These are phyloP conservation scores for Lepidopterella palustris DNA, from an alignment of 495 filamentous ascomycete genomes.

Conservation along the genomic window DNA sequence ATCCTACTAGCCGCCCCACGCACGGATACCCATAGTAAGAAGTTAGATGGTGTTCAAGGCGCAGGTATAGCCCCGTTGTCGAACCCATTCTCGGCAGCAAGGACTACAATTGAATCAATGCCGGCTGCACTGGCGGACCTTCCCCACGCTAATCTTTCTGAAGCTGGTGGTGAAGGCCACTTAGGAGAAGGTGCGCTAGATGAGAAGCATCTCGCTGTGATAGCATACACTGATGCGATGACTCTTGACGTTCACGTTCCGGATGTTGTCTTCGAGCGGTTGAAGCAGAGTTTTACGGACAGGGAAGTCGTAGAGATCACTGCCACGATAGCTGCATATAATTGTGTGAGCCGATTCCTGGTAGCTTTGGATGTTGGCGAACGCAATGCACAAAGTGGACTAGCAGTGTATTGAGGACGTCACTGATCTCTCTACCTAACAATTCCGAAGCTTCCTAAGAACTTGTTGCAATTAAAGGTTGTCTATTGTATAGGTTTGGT, in stretches of 20 bases:
- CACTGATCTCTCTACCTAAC: too few species aligned
- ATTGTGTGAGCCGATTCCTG: conserved; percentile 78
- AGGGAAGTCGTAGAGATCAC: conserved; percentile 47
- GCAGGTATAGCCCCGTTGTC: too few species aligned
- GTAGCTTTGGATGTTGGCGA: conserved; percentile 76
- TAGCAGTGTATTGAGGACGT: neutral
- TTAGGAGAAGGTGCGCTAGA: conserved; percentile 8
- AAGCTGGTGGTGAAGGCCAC: neutral
- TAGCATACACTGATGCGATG: conserved; percentile 35
- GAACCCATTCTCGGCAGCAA: too few species aligned
- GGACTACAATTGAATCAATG: neutral
- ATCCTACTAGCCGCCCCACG: conserved; percentile 4
- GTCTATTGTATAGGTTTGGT: too few species aligned
- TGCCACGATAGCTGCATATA: conserved; percentile 74
- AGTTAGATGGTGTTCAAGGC: too few species aligned
- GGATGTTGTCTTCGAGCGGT: conserved; percentile 28
- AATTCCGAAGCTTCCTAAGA: too few species aligned
- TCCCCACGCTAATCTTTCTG: neutral
- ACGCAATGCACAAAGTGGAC: conserved; percentile 36
- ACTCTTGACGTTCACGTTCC: conserved; percentile 30
- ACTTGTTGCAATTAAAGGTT: too few species aligned
- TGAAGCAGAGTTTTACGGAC: conserved; percentile 51
- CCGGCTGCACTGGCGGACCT: neutral
- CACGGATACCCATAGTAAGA: too few species aligned
- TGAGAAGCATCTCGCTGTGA: conserved; percentile 29